Conservation (phyloP, 1,139 yeast species). For the Geotrichum australiense region DNA sequence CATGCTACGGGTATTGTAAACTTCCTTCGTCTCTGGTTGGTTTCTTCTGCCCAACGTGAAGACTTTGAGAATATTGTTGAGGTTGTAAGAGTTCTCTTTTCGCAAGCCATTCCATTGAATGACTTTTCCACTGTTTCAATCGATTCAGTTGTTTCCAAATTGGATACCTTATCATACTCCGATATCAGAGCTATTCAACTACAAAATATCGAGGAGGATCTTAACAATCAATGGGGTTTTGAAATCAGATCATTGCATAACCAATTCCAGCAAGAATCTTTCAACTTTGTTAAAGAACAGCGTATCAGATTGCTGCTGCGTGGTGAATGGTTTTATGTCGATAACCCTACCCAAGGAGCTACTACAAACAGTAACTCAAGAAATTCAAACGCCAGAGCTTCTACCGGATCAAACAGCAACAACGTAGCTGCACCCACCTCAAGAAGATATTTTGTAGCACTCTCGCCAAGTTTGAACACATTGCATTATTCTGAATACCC, state of each 20-base stretch:
- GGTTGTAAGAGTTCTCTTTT: slow-evolving; percentile 35
- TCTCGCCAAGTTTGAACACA: slow-evolving; percentile 66
- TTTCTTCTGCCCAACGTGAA: slow-evolving; percentile 48
- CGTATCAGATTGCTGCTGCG: slow-evolving; percentile 62
- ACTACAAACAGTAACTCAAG: slow-evolving; percentile 6
- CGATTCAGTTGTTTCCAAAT: slow-evolving; percentile 22
- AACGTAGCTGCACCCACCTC: slow-evolving; percentile 26
- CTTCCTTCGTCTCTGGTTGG: slow-evolving; percentile 61
- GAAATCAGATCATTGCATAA: slow-evolving; percentile 46
- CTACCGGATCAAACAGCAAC: slow-evolving; percentile 6
- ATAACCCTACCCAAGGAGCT: slow-evolving; percentile 40
- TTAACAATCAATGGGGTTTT: slow-evolving; percentile 33
- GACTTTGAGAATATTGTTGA: slow-evolving; percentile 48
- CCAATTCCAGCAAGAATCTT: slow-evolving; percentile 51
- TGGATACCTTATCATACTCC: slow-evolving; percentile 42
- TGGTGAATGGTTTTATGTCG: slow-evolving; percentile 81
- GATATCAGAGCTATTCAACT: slow-evolving; percentile 55
- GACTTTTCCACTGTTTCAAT: slow-evolving; percentile 22
- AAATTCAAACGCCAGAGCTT: slow-evolving; percentile 3
- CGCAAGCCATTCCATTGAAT: slow-evolving; percentile 31
- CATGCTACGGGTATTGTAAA: slow-evolving; percentile 51
- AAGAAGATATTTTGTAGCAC: slow-evolving; percentile 50
- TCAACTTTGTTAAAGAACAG: slow-evolving; percentile 73
- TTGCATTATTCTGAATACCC: slow-evolving; percentile 56
- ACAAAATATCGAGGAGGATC: slow-evolving; percentile 36